phyloP scores from a whole-genome alignment of 192 early-diverging fungal species.

The Pilobolus umbonatus region DNA sequence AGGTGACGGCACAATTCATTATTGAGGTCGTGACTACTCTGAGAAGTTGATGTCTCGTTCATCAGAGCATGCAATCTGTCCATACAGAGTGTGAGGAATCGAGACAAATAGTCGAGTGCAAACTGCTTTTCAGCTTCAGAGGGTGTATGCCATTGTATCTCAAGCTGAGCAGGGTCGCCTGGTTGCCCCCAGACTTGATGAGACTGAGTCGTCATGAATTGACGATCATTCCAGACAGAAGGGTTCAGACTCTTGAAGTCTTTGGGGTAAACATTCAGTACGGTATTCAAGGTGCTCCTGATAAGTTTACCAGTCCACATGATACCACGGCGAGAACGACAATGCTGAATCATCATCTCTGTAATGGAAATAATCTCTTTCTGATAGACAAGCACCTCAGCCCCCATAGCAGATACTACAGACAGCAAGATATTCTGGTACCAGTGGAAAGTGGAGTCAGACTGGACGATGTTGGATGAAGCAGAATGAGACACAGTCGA shows the following conservation, averaged over 20 bases:
- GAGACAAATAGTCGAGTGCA: constrained; percentile 59
- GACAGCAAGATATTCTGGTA: constrained; percentile 65
- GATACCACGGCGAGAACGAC: constrained; percentile 58
- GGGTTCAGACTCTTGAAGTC: constrained; percentile 52
- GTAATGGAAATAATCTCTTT: constrained; percentile 44
- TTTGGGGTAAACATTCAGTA: constrained; percentile 51
- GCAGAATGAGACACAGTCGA: constrained; percentile 42
- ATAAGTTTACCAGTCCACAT: constrained; percentile 68
- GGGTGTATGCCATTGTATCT: constrained; percentile 77
- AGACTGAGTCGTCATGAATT: constrained; percentile 60
- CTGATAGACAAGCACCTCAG: constrained; percentile 45
- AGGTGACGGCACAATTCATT: constrained; percentile 53
- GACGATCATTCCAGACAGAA: constrained; percentile 52
- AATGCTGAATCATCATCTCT: constrained; percentile 45
- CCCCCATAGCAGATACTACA: constrained; percentile 44
- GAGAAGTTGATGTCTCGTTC: neutral
- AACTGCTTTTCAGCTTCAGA: constrained; percentile 59
- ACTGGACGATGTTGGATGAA: constrained; percentile 38
- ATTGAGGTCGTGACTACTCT: constrained; percentile 28
- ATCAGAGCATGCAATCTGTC: constrained; percentile 40
- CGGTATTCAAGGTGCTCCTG: constrained; percentile 36
- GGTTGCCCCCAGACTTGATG: constrained; percentile 77
- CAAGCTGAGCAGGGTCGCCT: constrained; percentile 44
- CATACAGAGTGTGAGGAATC: constrained; percentile 43
- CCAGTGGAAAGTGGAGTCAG: constrained; percentile 73